A percentile compares a stretch with the other conserved stretches of the same genome.
phyloP scores from a whole-genome alignment of 306 rosid genomes.

The Prunus mira region DNA sequence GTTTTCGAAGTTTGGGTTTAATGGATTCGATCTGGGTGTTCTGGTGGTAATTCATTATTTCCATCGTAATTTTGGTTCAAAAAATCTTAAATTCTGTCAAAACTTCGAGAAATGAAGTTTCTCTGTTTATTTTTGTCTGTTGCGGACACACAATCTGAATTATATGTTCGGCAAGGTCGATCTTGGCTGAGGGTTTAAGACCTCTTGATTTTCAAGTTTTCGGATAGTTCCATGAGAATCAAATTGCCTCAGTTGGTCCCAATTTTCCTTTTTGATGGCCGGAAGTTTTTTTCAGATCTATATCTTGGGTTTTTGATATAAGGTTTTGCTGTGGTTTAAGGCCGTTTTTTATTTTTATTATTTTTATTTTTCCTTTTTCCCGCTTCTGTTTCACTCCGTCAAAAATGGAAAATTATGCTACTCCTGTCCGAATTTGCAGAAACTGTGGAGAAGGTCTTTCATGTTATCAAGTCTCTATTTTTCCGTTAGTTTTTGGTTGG shows the following conservation, averaged over 20 bases:
- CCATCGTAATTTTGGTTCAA: background rate
- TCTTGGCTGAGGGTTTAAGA: slow-evolving; percentile 37
- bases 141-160: background rate
- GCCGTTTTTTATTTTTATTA: background rate
- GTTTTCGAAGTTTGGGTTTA: slow-evolving; percentile 18
- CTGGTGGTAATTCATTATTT: slow-evolving; percentile 1
- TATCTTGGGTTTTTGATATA: slow-evolving; percentile 9
- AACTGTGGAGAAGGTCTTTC: slow-evolving; percentile 4
- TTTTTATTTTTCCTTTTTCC: background rate
- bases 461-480: background rate
- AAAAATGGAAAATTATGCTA: background rate
- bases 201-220: slow-evolving; percentile 2
- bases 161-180: slow-evolving; percentile 27
- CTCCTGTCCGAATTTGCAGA: slow-evolving; percentile 11
- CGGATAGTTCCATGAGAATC: background rate
- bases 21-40: slow-evolving; percentile 48
- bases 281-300: slow-evolving; percentile 14
- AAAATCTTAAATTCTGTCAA: background rate
- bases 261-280: slow-evolving; percentile 13
- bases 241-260: slow-evolving; percentile 9
- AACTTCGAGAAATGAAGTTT: slow-evolving; percentile 9
- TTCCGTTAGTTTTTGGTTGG: background rate
- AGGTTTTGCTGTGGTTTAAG: slow-evolving; percentile 47
- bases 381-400: slow-evolving; percentile 10
- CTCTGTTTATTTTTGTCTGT: background rate